Evolutionary conservation across 78 protist species (phyloP), one percentile per base, ranked within the genome.

Genomic region (Trichosphaerium sp.): DNA sequence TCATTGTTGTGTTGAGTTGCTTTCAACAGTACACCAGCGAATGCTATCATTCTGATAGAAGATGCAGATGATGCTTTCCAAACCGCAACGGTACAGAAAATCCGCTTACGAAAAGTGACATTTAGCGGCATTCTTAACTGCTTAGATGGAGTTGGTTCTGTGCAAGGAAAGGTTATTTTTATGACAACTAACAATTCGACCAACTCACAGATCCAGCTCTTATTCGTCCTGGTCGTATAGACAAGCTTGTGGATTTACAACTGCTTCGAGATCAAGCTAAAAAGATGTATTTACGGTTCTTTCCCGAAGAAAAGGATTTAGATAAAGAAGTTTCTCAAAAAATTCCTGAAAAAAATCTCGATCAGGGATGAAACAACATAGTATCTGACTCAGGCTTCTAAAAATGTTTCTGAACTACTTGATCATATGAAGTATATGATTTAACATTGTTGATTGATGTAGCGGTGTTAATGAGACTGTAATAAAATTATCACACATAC

Each of bases 161-260:
- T 67, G 3, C 78, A 87, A 6, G 91, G 90, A 37, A 75, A 81
- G 58, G 40, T 85, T 21, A 18, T 84, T 21, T 39, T 84, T 76
- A 84, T 87, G 89, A 88, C 90, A 15, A 85, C 90, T 35, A 85
- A 85, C 75, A 84, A 87, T 12, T 71, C 41, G 90, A 85, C 4
- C 26, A 52, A 4, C 66, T 85, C 26, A 80, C 78, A 35, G n/a
- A n/a, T n/a, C 55, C 75, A 4, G 90, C 90, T 0, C 77, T 85
- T 2, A 26, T 84, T 26, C 69, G 90, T 32, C 90, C 90, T 3
- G 90, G 90, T 15, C 66, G 90, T 10, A 35, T 55, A 15, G 91
- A 85, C 74, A 32, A 76, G 21, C 52, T 81, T 35, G 74, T 84
- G 26, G 18, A 49, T 71, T 85, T 29, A 44, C 47, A 5, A 48